Base-by-base conservation (phyloP, 345 rosid species). In the Clarkia xantiana region DNA sequence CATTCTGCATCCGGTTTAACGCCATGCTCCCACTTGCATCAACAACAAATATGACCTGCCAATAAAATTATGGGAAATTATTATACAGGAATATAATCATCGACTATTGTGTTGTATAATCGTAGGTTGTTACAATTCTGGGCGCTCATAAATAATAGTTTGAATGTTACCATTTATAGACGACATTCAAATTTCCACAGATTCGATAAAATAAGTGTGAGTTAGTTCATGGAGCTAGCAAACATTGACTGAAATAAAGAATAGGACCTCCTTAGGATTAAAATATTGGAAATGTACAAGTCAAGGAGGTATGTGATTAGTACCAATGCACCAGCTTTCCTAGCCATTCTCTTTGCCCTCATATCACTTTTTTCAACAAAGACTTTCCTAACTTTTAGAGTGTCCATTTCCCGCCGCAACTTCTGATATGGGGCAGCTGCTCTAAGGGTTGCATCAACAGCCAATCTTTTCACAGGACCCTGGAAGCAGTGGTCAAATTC, bases 21-120 rank as follows among this genome's bases (percentile, higher is more conserved):
- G 96, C 97, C 97, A 90, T 90, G 74, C 97, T 90, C 51, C 96
- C 97, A 79, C 97, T 90, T 58, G 97, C 97, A 76, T 90, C 96
- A 53, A 90, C 97, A 64, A 86, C 70, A 58, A 90, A 90, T 57
- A 86, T 86, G 52, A 90, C 94, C 94, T 90, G 75, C 41, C 73
- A 81, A 20, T 10, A 45, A n/a, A 40, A 14, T 23, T 23, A 14
- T 15, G 14, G 2, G 9, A 14, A 36, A 13, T 23, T 11, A 25
- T 3, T 44, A n/a, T 29, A 29, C 36, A 29, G 36, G 36, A 29
- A 29, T 10, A 29, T 29, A 29, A 29, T 7, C 36, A 29, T 29
- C 36, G 8, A 3, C 8, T 7, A 29, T 29, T 10, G 36, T 29
- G 36, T 29, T 29, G 36, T 29, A 29, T 29, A 29, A 29, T 29